Conservation (phyloP, 2,329 filamentous ascomycete species). For the Phoma herbarum region DNA sequence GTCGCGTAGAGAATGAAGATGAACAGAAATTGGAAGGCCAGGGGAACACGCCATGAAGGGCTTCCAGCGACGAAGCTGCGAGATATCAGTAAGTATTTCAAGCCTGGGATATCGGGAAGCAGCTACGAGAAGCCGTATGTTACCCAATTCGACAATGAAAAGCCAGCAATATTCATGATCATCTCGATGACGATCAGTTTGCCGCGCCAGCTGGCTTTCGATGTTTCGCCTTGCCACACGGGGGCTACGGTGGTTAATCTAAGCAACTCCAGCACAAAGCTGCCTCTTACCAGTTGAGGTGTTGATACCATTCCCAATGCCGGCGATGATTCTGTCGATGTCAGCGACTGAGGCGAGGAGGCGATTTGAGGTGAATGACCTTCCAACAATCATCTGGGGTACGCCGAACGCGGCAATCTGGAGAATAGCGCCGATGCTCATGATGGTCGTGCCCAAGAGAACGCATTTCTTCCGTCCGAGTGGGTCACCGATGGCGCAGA, state of each 20-base stretch:
- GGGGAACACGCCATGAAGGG: conserved; percentile 37
- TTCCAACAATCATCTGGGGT: conserved; percentile 60
- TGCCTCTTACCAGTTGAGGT: conserved; percentile 55
- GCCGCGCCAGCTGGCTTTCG: conserved; percentile 54
- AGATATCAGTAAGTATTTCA: not conserved
- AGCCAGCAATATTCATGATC: conserved; percentile 62
- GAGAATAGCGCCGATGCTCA: conserved; percentile 59
- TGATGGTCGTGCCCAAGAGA: conserved; percentile 59
- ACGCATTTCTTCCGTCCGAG: conserved; percentile 60
- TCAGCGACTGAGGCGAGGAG: not conserved
- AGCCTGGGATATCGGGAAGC: not conserved
- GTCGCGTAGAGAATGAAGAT: conserved; percentile 57
- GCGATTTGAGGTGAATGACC: conserved; percentile 13
- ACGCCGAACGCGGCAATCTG: conserved; percentile 58
- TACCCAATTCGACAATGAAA: conserved; percentile 62
- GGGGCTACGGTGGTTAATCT: conserved; percentile 53
- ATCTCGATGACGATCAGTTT: conserved; percentile 60
- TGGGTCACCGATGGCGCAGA: conserved; percentile 56
- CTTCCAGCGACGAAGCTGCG: conserved; percentile 28
- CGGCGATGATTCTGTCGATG: conserved; percentile 52
- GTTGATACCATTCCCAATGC: conserved; percentile 63
- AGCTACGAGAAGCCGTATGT: conserved; percentile 62
- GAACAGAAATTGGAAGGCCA: conserved; percentile 62
- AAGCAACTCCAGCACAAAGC: not conserved
- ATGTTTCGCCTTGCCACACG: conserved; percentile 63